Evolutionary conservation across 1,284 basidiomycete genomes (phyloP), one percentile per base, ranked within the genome.

Genomic region (Naganishia sp.): DNA sequence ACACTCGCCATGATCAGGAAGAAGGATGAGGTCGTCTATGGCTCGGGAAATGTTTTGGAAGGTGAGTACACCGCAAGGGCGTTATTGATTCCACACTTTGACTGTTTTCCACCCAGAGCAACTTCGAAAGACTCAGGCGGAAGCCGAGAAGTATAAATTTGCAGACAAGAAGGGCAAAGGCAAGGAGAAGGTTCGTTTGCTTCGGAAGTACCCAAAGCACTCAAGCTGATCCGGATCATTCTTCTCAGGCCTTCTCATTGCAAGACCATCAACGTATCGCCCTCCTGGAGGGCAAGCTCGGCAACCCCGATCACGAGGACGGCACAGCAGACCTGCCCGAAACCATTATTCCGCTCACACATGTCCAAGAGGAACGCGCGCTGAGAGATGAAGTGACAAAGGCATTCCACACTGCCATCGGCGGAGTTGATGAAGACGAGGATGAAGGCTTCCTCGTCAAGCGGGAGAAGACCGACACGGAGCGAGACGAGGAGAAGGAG

Each of bases 1-100:
- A 99, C 94, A 0, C 83, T 99, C 9, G 90, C 89, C 1, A 85
- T 88, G 72, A 98, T 99, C 68, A 86, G 87, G 74, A 84, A 85
- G 65, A 90, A 86, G 72, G 66, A 61, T n/a, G 93, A 98, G 76
- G 91, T 92, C 0, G 85, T 83, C 72, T 85, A 94, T 71, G 77
- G 81, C 0, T 82, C 79, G 3, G 87, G 87, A 71, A 83, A 84
- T 66, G 86, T 96, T 0, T 90, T 94, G 71, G 85, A 88, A 77
- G 88, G 90, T 88, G 72, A 68, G 84, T 75, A 73, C 21, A 9
- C 54, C 18, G n/a, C 25, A n/a, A 10, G 23, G 32, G 18, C 23
- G 23, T 5, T 23, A 46, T 52, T 21, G 10, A 18, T 23, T 25
- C n/a, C 53, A 31, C 52, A 61, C 35, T 32, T 25, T 52, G 43